phyloP scores from a whole-genome alignment of 495 filamentous ascomycete genomes.

The Neurospora pannonica region DNA sequence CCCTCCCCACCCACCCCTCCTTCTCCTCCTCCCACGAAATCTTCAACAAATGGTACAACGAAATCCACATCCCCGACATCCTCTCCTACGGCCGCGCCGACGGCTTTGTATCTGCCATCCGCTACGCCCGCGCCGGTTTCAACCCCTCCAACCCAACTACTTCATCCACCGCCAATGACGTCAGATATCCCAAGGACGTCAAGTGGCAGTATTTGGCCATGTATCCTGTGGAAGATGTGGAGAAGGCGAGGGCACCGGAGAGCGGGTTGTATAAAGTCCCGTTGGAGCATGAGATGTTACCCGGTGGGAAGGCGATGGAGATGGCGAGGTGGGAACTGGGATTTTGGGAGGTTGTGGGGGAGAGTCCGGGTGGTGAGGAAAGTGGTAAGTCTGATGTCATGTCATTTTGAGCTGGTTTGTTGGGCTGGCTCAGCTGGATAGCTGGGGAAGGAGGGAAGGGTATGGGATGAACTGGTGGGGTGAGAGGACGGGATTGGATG shows the following conservation, averaged over 20 bases:
- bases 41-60: neutral
- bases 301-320: neutral
- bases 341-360: neutral
- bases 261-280: neutral
- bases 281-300: neutral
- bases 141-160: neutral
- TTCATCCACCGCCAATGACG: neutral
- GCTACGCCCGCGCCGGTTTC: neutral
- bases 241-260: neutral
- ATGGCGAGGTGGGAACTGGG: neutral
- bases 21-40: neutral
- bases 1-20: neutral
- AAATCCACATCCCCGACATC: neutral
- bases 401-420: neutral
- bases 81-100: neutral
- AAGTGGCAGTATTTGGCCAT: neutral
- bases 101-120: neutral
- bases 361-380: neutral
- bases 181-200: neutral
- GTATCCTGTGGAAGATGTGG: neutral
- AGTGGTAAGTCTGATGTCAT: neutral
- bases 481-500: neutral
- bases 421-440: neutral
- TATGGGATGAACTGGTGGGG: neutral
- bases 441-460: neutral